Evolutionary conservation across 140 eudicot genomes (phyloP).

Genomic region (Erigeron philadelphicus): DNA sequence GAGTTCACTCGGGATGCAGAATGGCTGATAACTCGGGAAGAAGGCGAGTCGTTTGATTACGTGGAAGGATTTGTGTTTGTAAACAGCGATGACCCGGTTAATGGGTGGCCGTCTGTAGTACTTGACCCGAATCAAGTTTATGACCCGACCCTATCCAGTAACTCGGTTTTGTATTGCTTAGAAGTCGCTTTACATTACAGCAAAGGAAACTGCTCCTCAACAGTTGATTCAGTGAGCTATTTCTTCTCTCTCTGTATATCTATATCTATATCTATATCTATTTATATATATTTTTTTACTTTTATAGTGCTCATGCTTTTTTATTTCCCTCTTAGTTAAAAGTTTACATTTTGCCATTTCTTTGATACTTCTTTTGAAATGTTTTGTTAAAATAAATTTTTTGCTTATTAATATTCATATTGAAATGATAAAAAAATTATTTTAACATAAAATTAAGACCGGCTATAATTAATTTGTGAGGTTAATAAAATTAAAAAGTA

Average conservation of each 20-base stretch:
- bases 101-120: constrained; percentile 75
- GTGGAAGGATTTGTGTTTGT: constrained; percentile 85
- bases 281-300: constrained; percentile 12
- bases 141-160: constrained; percentile 53
- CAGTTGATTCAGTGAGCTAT: constrained; percentile 48
- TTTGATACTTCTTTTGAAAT: neutral
- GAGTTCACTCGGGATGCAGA: constrained; percentile 82
- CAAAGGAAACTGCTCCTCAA: constrained; percentile 37
- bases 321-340: constrained; percentile 21
- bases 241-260: constrained; percentile 24
- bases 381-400: too few species aligned
- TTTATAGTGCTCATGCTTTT: constrained; percentile 33
- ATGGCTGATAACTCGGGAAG: constrained; percentile 46
- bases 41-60: constrained; percentile 67
- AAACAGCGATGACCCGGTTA: constrained; percentile 77
- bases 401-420: too few species aligned
- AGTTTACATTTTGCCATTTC: constrained; percentile 14
- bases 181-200: constrained; percentile 75
- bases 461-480: too few species aligned
- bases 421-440: too few species aligned
- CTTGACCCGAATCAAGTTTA: constrained; percentile 40
- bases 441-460: too few species aligned
- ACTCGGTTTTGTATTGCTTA: constrained; percentile 71
- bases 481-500: too few species aligned
- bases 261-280: constrained; percentile 11